Evolutionary conservation across 371 early-diverging fungal genomes (phyloP).

Genomic region (Capniomyces stellatus): DNA sequence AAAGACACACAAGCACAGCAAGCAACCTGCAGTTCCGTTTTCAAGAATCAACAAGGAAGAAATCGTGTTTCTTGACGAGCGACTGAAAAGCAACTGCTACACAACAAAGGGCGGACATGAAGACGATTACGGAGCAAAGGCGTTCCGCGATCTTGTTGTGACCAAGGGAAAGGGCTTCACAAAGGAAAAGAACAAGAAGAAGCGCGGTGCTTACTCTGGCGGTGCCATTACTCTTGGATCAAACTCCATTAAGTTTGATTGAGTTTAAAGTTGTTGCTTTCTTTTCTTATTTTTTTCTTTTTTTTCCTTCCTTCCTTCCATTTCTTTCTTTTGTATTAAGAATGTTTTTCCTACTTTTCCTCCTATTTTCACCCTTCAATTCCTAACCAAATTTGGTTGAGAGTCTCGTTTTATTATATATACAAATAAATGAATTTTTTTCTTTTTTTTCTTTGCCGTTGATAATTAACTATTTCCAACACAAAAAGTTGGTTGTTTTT

Average conservation of each 20-base stretch:
- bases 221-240: slow-evolving; percentile 69
- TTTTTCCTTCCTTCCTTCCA: no score
- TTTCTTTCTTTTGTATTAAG: no score
- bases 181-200: slow-evolving; percentile 94
- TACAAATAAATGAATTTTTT: no score
- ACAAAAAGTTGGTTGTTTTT: no score
- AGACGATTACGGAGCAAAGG: slow-evolving; percentile 75
- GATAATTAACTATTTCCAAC: no score
- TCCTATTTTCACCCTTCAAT: no score
- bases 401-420: no score
- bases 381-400: no score
- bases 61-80: slow-evolving; percentile 55
- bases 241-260: slow-evolving; percentile 77
- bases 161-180: slow-evolving; percentile 87
- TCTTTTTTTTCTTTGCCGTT: no score
- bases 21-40: slow-evolving; percentile 49
- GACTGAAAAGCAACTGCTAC: slow-evolving; percentile 71
- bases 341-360: no score
- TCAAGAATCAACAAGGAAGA: slow-evolving; percentile 65
- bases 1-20: slow-evolving; percentile 6
- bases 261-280: no score
- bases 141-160: slow-evolving; percentile 75
- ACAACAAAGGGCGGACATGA: slow-evolving; percentile 43
- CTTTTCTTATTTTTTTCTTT: no score
- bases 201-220: slow-evolving; percentile 88